Conservation (phyloP, 768 basidiomycete genomes). For the Cystobasidium onofrii region DNA sequence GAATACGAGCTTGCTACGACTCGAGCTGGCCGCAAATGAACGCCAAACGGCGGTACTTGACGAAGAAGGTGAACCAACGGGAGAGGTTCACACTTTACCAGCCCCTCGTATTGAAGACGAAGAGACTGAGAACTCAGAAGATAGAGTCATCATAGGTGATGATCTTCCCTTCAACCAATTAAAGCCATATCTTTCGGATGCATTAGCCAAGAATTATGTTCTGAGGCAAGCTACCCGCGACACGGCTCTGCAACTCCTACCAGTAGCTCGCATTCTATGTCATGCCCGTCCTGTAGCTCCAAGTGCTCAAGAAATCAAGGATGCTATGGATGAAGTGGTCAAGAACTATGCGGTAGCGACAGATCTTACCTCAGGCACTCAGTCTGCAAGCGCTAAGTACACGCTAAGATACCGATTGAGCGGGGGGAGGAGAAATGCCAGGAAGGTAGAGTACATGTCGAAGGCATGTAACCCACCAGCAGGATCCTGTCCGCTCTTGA, state of each 20-base stretch:
- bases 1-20: conserved; percentile 14
- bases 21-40: conserved; percentile 29
- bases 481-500: conserved; percentile 1
- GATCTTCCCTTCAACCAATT: conserved; percentile 8
- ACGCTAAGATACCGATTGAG: not conserved
- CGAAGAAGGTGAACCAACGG: conserved; percentile 5
- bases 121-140: not conserved
- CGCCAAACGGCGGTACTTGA: not conserved
- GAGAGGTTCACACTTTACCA: not conserved
- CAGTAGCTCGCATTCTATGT: conserved; percentile 17
- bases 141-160: conserved; percentile 17
- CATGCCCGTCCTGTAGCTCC: not conserved
- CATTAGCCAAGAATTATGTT: conserved; percentile 7
- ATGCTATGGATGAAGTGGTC: not conserved
- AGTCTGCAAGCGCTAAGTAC: not conserved
- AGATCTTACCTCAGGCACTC: not conserved
- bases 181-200: conserved; percentile 10
- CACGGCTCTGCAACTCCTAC: conserved; percentile 20
- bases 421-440: not conserved
- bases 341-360: not conserved
- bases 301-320: not conserved
- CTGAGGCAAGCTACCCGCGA: not conserved
- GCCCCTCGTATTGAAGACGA: conserved; percentile 2
- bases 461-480: not conserved
- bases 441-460: not conserved